These are phyloP conservation scores for Pulveroboletus sp. DNA, from an alignment of 768 basidiomycete species.

Conservation along the genomic window DNA sequence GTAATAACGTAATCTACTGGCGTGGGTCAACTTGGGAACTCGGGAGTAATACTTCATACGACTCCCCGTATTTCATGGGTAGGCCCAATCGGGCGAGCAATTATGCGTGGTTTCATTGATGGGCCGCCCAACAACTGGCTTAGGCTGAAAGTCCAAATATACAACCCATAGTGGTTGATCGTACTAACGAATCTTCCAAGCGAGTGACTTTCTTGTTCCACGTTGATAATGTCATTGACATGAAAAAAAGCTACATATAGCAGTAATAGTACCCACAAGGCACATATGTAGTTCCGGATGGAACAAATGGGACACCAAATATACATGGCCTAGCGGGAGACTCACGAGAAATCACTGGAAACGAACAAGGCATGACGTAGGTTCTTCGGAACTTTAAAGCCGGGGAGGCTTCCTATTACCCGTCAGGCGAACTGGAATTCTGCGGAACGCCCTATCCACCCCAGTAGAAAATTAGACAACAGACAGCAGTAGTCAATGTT, in stretches of 20 bases:
- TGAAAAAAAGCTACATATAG: slow-evolving; percentile 3
- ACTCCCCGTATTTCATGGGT: neutral
- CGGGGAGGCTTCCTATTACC: neutral
- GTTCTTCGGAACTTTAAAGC: neutral
- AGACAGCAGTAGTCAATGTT: no score
- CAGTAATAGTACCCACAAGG: slow-evolving; percentile 6
- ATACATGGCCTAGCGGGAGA: neutral
- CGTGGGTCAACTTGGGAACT: slow-evolving; percentile 10
- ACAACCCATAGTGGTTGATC: no score
- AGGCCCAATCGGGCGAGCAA: neutral
- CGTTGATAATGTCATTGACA: slow-evolving; percentile 4
- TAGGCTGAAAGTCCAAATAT: no score
- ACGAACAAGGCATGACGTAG: slow-evolving; percentile 4
- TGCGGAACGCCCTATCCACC: no score
- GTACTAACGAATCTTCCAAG: slow-evolving; percentile 1
- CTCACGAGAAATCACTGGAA: neutral
- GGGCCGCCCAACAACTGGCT: no score
- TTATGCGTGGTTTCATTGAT: no score
- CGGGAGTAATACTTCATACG: slow-evolving; percentile 4
- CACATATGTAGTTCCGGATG: neutral
- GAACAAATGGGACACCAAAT: neutral
- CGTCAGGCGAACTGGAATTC: neutral
- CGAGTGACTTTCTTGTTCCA: neutral
- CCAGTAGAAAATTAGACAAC: no score
- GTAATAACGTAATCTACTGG: slow-evolving; percentile 6